phyloP scores from a whole-genome alignment of 106 monocot species.

The Dendrobium officinale region DNA sequence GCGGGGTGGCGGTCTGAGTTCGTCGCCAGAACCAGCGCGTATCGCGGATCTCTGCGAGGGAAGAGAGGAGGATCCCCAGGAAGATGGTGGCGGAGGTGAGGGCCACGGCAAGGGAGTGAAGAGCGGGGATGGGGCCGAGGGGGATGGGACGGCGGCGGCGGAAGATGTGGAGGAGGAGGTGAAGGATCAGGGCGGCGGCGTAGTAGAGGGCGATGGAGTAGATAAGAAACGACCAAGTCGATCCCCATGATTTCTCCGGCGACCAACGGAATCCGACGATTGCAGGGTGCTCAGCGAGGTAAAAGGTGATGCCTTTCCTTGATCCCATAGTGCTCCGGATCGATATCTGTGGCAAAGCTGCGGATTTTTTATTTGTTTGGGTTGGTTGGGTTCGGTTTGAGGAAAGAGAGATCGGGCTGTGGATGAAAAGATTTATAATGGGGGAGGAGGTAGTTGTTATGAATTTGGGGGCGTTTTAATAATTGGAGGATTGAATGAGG shows the following conservation, averaged over 20 bases:
- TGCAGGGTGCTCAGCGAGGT: slow-evolving; percentile 79
- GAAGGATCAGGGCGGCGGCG: slow-evolving; percentile 31
- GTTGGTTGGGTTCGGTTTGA: neutral
- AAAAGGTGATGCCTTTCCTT: slow-evolving; percentile 32
- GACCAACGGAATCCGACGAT: slow-evolving; percentile 95
- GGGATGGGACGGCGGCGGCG: slow-evolving; percentile 56
- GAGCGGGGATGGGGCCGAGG: slow-evolving; percentile 80
- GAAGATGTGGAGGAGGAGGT: slow-evolving; percentile 31
- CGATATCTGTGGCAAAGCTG: neutral
- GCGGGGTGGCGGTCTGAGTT: slow-evolving; percentile 32
- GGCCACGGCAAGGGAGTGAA: slow-evolving; percentile 72
- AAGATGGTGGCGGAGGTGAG: slow-evolving; percentile 63
- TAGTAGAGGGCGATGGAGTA: slow-evolving; percentile 51
- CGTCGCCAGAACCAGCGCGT: slow-evolving; percentile 65
- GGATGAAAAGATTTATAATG: neutral
- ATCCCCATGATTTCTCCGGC: slow-evolving; percentile 53
- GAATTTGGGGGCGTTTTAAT: too few relatives aligned
- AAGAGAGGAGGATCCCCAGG: slow-evolving; percentile 67
- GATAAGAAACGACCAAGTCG: slow-evolving; percentile 90
- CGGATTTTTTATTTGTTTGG: neutral
- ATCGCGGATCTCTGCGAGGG: slow-evolving; percentile 71
- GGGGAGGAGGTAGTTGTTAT: neutral
- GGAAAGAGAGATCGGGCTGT: neutral
- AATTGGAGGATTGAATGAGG: neutral
- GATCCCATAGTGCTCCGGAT: neutral